Evolutionary conservation across 1,284 basidiomycete genomes (phyloP).

Genomic region (Cryptococcus sp.): DNA sequence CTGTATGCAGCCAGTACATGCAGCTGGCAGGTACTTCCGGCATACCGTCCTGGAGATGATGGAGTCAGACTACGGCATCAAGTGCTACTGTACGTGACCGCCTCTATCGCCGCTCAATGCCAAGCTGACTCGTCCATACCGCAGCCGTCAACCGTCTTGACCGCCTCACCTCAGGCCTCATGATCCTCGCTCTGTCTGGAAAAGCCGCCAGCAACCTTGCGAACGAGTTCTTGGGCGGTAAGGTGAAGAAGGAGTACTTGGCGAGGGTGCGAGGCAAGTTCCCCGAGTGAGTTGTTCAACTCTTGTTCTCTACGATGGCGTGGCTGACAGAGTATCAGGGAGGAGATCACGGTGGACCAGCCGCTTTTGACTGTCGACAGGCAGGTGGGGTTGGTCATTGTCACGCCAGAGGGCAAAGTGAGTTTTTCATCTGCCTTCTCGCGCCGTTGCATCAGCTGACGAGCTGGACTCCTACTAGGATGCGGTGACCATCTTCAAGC

Average conservation of each 20-base stretch:
- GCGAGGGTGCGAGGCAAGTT: conserved; percentile 81
- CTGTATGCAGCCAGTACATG: conserved; percentile 69
- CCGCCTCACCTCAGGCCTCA: conserved; percentile 88
- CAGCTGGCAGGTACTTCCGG: conserved; percentile 79
- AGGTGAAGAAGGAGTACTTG: conserved; percentile 85
- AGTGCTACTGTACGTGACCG: conserved; percentile 69
- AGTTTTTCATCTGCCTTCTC: conserved; percentile 13
- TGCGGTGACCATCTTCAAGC: conserved; percentile 85
- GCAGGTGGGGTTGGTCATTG: conserved; percentile 92
- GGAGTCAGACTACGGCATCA: conserved; percentile 77
- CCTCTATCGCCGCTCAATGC: not conserved
- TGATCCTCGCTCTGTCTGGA: conserved; percentile 83
- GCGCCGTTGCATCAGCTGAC: not conserved
- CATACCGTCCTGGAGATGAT: conserved; percentile 87
- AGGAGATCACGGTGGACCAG: conserved; percentile 75
- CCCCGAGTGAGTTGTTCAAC: conserved; percentile 60
- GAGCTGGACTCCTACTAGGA: conserved; percentile 53
- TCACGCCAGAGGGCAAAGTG: conserved; percentile 90
- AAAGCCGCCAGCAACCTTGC: conserved; percentile 69
- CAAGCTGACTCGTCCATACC: not conserved
- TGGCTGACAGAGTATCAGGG: conserved; percentile 52
- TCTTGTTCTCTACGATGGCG: not conserved
- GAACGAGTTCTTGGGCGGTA: conserved; percentile 74
- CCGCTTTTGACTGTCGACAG: conserved; percentile 89
- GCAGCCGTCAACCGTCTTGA: conserved; percentile 92